Base-by-base conservation (phyloP, 768 basidiomycete genomes). In the Macrolepiota albuminosa region DNA sequence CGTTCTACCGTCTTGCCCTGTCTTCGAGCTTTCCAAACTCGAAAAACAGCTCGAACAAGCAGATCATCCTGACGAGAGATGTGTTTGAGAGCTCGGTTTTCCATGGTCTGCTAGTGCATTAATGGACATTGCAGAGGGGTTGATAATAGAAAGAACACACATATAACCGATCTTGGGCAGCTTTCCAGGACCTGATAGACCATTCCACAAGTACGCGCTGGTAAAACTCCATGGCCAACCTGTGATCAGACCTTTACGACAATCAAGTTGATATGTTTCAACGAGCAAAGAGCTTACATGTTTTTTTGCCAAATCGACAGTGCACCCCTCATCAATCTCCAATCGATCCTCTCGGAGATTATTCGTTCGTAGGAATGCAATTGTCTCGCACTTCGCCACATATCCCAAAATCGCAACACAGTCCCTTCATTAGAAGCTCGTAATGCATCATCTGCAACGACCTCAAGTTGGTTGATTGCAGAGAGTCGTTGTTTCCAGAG, bases 21-120 rank as follows among this genome's bases (percentile, higher is more conserved):
- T 65, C 87, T 87, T 42, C 81, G 81, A 24, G 88, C 85, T 64
- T 81, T 86, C 88, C 88, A 88, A 4, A 89, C 80, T 50, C 84
- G 76, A 65, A 78, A 71, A 49, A 87, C 73, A 33, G 84, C 87
- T 48, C 81, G 79, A 34, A 89, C 60, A 24, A 88, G 76, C 14
- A 85, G 73, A 56, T 75, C 76, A 57, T 89, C 83, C 66, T 84
- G 85, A 47, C 84, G 77, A 49, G 75, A 73, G 13, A 83, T 57
- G 66, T 86, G 80, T 58, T 83, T 88, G 59, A 75, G 70, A 11
- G 84, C 88, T 33, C 82, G 82, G 57, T 67, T 76, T 66, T 86
- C 82, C 69, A 85, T 71, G 21, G 61, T 68, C 91, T 92, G 63
- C 2, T 48, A 21, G 36, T 47, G 43, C 26, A 36, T 49, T 33